These are phyloP conservation scores for Lycium barbarum DNA, from an alignment of 257 asterid species.

Conservation along the genomic window DNA sequence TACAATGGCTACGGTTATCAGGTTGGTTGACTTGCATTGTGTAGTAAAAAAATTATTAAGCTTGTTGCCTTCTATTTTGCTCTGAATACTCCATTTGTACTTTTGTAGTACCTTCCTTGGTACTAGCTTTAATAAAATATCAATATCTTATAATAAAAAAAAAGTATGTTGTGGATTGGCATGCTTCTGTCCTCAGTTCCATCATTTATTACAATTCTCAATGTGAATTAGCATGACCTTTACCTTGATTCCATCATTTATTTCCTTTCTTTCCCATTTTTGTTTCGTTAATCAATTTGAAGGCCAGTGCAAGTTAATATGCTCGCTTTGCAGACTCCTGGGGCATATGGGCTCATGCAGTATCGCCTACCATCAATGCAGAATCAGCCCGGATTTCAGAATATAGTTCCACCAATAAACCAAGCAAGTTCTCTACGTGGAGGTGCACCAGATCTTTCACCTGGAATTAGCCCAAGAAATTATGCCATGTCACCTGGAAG, in stretches of 20 bases:
- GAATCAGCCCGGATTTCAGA: constrained; percentile 71
- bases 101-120: not conserved
- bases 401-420: constrained; percentile 65
- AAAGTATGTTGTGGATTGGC: not conserved
- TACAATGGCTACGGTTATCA: constrained; percentile 95
- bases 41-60: not conserved
- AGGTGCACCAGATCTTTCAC: constrained; percentile 64
- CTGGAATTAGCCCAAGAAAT: constrained; percentile 73
- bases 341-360: constrained; percentile 84
- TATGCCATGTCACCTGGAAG: constrained; percentile 63
- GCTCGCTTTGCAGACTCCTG: constrained; percentile 75
- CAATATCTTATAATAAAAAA: not conserved
- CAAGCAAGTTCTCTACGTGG: constrained; percentile 74
- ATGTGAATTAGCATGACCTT: constrained; percentile 9
- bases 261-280: constrained; percentile 32
- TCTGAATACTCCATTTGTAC: not conserved
- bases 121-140: not conserved
- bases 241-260: not conserved
- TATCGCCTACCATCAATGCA: constrained; percentile 81
- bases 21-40: constrained; percentile 55
- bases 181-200: constrained; percentile 12
- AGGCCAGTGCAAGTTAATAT: constrained; percentile 45
- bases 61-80: not conserved
- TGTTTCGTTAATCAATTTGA: constrained; percentile 38
- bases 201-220: not conserved